Evolutionary conservation across 2,329 filamentous ascomycete genomes (phyloP), one percentile per base, ranked within the genome.

Genomic region (Ophiostoma novo-ulmi): DNA sequence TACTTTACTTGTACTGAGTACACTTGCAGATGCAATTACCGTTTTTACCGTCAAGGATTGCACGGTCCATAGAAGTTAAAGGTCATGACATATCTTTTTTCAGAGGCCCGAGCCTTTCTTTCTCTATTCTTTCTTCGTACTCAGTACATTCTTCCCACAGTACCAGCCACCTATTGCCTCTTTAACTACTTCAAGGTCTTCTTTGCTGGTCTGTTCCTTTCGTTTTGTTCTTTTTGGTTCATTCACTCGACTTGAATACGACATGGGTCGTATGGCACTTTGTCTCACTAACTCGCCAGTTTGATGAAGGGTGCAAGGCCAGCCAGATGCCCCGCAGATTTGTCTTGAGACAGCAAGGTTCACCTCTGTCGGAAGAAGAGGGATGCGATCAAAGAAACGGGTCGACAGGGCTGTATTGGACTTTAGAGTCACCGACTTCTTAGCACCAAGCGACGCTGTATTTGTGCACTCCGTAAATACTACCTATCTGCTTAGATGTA

Each of bases 231-330:
- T 4, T 31, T 31, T 31, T 3, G 31, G 31, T 31, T 31, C 31
- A 31, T 14, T 26, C 8, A 8, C 52, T 58, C 14, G 20, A n/a
- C 52, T n/a, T 26, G 22, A 26, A 26, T 22, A n/a, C 20, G 52
- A 58, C 52, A 58, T 58, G 52, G 52, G 22, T 58, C n/a, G 14
- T 26, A 35, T 35, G 26, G 26, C 58, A 63, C n/a, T 63, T 35
- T 63, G 58, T 63, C 58, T 63, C 58, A 36, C 58, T 20, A 63
- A 31, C n/a, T 63, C 26, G 58, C 58, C 58, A 63, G 58, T 63
- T 63, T 63, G 58, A 63, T 63, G 58, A 63, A 63, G 58, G 58
- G 58, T 63, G 26, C 58, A 35, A 36, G 22, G 26, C 58, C 26
- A 63, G 26, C 58, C 58, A 63, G 58, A 63, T 63, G 58, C 58